Evolutionary conservation across 176 grass and related monocot species (phyloP).

Genomic region (Bolboschoenus planiculmis): DNA sequence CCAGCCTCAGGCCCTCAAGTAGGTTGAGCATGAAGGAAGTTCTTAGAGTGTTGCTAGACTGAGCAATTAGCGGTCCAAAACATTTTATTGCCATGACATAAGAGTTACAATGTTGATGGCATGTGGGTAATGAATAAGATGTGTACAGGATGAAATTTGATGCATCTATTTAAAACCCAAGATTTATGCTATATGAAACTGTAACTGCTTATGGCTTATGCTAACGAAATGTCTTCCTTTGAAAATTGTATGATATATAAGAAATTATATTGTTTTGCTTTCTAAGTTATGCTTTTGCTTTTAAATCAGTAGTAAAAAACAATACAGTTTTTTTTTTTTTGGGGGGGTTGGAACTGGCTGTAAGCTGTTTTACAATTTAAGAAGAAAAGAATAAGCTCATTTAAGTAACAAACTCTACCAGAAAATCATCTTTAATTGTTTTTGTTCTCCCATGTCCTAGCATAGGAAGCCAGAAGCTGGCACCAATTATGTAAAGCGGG

Average conservation of each 20-base stretch:
- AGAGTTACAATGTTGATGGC: neutral
- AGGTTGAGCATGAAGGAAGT: too few species aligned
- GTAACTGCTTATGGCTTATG: neutral
- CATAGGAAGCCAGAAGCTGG: neutral
- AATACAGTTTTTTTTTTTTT: neutral
- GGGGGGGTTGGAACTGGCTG: neutral
- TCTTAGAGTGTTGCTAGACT: too few species aligned
- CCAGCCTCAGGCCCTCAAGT: too few species aligned
- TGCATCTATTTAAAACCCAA: neutral
- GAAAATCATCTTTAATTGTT: conserved; percentile 3
- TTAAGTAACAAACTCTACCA: neutral
- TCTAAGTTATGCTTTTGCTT: neutral
- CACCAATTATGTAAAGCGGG: conserved; percentile 1
- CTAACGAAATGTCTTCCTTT: neutral
- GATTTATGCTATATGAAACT: neutral
- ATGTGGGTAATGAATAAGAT: neutral
- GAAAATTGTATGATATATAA: neutral
- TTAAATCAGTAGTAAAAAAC: neutral
- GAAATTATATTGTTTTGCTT: neutral
- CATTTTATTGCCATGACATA: neutral
- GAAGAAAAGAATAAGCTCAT: neutral
- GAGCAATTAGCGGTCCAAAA: too few species aligned
- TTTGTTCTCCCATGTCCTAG: neutral
- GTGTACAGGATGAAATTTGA: neutral
- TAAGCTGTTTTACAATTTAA: neutral